Base-by-base conservation (phyloP, 176 grass and related monocot genomes). In the Tillandsia leiboldiana region DNA sequence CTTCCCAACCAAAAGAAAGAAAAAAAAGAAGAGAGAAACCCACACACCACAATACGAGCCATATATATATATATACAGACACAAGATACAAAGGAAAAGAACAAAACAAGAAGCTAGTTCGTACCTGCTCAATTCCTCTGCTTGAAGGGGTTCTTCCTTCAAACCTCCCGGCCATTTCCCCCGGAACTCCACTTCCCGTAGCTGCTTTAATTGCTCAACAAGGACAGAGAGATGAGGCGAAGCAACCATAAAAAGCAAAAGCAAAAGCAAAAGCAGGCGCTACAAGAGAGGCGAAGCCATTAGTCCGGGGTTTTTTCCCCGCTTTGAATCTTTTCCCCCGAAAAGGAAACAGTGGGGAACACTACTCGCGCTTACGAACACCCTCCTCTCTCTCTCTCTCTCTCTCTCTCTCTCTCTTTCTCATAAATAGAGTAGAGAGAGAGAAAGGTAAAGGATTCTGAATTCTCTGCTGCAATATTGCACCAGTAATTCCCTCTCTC, bases 51-150 rank as follows among this genome's bases (percentile, higher is more conserved):
- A n/a, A 42, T 42, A 42, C 5, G 7, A 7, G 33, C 33, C 33
- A 42, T 42, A 42, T 42, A 42, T 42, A 42, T 5, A 5, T 6
- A 33, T 33, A 33, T 0, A 33, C 29, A n/a, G n/a, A 33, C 29
- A 33, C 5, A 33, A 33, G 29, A 42, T 42, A 42, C 4, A 42
- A 6, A 42, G 11, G 50, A 49, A 27, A 10, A 51, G 51, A 47
- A 17, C 11, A 12, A 77, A 26, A 14, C 9, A 10, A 27, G 42
- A n/a, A 26, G n/a, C 29, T 50, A 68, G 72, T 18, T 73, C 74
- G 12, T 67, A 91, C 94, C 94, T 99, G 87, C 66, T 90, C 84
- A 3, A 81, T 73, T 71, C 77, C 84, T 88, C 80, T 83, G 33
- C 75, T 63, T 17, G 72, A 82, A 22, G 74, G 72, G 63, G 68